Base-by-base conservation (phyloP, 1,284 basidiomycete genomes). In the Rhizoctonia solani region DNA sequence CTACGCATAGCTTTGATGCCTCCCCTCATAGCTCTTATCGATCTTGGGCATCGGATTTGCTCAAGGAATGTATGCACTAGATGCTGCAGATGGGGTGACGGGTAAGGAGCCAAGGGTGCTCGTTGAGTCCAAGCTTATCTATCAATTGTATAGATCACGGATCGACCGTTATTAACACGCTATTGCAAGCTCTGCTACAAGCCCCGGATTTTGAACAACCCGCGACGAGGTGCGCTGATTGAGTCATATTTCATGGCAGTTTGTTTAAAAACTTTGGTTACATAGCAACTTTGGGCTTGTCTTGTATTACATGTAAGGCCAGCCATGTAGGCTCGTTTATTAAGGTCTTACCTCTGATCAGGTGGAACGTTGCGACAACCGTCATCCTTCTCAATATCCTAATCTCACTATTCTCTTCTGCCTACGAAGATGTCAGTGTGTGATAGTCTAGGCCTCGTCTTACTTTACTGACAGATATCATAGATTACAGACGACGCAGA, bases 361-460 rank as follows among this genome's bases (percentile, higher is more conserved):
- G 88, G 67, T 95, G 94, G 93, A 94, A 90, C 77, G 84, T 93
- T 52, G 82, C 88, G 46, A 90, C 92, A 0, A 87, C 87, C n/a
- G 83, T 98, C 67, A 87, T 98, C 70, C 83, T 98, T 63, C 84
- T 97, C 76, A 98, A 97, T 77, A 88, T 99, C 74, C 83, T 99
- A 72, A 94, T 99, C 72, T 98, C 96, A 11, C 79, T 98, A 73
- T 98, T 95, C 75, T 87, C 93, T 11, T 92, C 92, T 37, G 93
- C 93, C 0, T 95, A 95, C 74, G 85, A 87, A 14, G 92, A 93
- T 73, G 91, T 93, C 73, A 79, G 84, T 82, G 32, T 25, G 25
- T 21, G 21, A 25, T 29, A 9, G 21, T 21, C 37, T n/a, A 41
- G 13, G 27, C 16, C 16, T 37, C 16, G 23, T n/a, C 65, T 54